These are phyloP conservation scores for Exophiala phaeomuriformis DNA, from an alignment of 2,329 filamentous ascomycete species.

Conservation along the genomic window DNA sequence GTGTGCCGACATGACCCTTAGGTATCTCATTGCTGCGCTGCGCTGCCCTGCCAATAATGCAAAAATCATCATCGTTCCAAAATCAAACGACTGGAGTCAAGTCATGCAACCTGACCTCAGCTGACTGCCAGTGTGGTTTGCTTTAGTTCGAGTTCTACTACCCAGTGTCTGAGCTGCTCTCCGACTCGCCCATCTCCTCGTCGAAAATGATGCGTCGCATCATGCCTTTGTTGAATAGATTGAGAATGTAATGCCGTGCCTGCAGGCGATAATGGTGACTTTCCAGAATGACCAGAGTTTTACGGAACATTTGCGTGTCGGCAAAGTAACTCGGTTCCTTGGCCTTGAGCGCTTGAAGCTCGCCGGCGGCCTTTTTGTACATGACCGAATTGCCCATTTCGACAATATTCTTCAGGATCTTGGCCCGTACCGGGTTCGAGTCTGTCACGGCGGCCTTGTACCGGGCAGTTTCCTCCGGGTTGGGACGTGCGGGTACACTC, in stretches of 20 bases:
- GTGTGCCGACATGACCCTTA: too few relatives aligned
- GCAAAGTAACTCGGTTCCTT: constrained; percentile 69
- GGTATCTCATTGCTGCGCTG: too few relatives aligned
- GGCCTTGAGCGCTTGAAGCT: constrained; percentile 66
- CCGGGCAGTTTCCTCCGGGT: constrained; percentile 41
- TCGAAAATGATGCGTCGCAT: constrained; percentile 77
- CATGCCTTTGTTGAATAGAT: constrained; percentile 87
- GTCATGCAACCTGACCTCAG: not conserved
- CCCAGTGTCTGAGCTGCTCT: constrained; percentile 22
- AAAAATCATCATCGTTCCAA: not conserved
- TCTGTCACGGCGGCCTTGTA: constrained; percentile 55
- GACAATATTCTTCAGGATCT: constrained; percentile 74
- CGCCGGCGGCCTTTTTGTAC: constrained; percentile 75
- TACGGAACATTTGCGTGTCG: constrained; percentile 70
- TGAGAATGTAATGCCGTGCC: constrained; percentile 81
- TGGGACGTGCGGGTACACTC: constrained; percentile 36
- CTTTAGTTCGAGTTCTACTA: constrained; percentile 6
- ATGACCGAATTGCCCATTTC: constrained; percentile 91
- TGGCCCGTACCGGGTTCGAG: constrained; percentile 56
- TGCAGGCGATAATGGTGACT: constrained; percentile 82
- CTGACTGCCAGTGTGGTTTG: too few relatives aligned
- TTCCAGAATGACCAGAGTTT: constrained; percentile 77
- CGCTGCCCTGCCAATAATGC: not conserved
- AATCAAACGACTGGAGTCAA: too few relatives aligned
- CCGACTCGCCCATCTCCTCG: constrained; percentile 39